Conservation (phyloP, 176 grass and related monocot species). For the Aegilops tauschii region DNA sequence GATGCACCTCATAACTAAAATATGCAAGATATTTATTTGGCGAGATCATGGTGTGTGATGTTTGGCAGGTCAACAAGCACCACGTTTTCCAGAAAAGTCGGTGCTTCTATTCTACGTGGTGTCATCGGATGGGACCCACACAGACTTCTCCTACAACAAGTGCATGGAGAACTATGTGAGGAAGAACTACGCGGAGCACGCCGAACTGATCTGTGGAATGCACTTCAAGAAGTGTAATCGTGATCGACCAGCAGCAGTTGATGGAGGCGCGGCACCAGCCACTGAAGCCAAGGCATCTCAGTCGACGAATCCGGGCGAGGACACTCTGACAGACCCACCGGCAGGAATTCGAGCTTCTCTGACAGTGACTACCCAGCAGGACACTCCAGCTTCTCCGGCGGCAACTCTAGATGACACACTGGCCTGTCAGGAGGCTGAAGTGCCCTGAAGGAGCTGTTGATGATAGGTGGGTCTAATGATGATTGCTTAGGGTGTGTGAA, state of each 20-base stretch:
- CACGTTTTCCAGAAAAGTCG: slow-evolving; percentile 37
- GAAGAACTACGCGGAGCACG: slow-evolving; percentile 55
- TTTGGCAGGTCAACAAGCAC: slow-evolving; percentile 71
- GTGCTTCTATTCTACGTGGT: slow-evolving; percentile 77
- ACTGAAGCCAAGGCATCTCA: slow-evolving; percentile 6
- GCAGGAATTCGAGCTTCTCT: background rate
- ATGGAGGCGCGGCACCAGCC: background rate
- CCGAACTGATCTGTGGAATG: slow-evolving; percentile 51
- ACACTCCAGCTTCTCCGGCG: background rate
- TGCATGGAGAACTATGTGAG: slow-evolving; percentile 71
- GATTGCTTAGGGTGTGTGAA: background rate
- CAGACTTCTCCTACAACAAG: slow-evolving; percentile 82
- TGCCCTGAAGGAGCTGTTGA: no score
- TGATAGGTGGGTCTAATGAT: background rate
- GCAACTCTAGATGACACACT: no score
- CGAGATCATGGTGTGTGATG: background rate
- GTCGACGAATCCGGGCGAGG: background rate
- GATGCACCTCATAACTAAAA: background rate
- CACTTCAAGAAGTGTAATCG: slow-evolving; percentile 39
- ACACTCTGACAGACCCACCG: background rate
- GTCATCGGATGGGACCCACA: slow-evolving; percentile 51
- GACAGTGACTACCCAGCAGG: background rate
- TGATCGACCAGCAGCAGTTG: background rate
- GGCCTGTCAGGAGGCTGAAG: no score
- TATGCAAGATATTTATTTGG: background rate